Percentiles rank a stretch among this genome's conserved stretches.
Evolutionary conservation across 1,284 basidiomycete species (phyloP).

Genomic region (Sutorius eximius): DNA sequence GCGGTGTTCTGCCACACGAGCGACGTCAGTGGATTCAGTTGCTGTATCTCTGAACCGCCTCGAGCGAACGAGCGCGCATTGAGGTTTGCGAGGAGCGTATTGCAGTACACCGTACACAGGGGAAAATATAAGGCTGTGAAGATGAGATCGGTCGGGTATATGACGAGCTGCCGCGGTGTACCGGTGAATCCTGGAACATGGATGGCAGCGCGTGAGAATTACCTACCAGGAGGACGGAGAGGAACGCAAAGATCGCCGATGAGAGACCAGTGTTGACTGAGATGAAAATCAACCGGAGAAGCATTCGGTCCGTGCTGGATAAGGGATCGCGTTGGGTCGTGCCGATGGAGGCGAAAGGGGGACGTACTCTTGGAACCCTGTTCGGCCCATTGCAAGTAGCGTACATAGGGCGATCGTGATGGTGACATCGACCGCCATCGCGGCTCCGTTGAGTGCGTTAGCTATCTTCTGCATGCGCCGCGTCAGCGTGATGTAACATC

Average conservation of each 20-base stretch:
- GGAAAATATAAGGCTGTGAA: constrained; percentile 31
- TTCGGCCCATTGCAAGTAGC: constrained; percentile 24
- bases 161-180: constrained; percentile 13
- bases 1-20: constrained; percentile 10
- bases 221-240: constrained; percentile 24
- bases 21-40: not conserved
- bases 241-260: constrained; percentile 25
- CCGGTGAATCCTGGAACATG: too few relatives aligned
- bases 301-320: constrained; percentile 22
- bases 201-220: not conserved
- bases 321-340: not conserved
- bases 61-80: constrained; percentile 25
- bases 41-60: not conserved
- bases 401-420: constrained; percentile 25
- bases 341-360: not conserved
- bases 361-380: constrained; percentile 23
- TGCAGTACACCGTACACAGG: constrained; percentile 35
- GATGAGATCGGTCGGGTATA: constrained; percentile 27
- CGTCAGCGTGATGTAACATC: constrained; percentile 7
- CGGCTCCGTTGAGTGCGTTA: constrained; percentile 14
- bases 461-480: constrained; percentile 14
- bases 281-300: constrained; percentile 26
- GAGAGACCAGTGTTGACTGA: constrained; percentile 29
- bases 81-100: constrained; percentile 35
- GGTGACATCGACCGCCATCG: constrained; percentile 22